Evolutionary conservation across 345 rosid genomes (phyloP), one percentile per base, ranked within the genome.

Genomic region (Pistacia atlantica): DNA sequence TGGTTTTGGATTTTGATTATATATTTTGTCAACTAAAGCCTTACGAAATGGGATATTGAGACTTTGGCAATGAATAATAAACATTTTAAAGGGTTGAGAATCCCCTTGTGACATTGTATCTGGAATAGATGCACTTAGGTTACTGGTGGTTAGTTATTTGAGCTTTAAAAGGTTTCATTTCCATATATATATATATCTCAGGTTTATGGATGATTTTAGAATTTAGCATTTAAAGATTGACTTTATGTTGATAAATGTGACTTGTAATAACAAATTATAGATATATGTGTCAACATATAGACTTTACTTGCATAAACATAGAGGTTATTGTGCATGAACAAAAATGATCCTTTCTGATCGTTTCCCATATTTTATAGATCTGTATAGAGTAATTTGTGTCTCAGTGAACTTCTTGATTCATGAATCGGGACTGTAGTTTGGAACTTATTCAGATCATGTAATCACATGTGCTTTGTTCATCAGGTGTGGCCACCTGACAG

Each of bases 401-500:
- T 54, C 18, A 54, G 46, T 54, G 6, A 54, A 54, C 18, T 54
- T 54, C 5, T 16, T 54, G 17, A 13, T 54, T 18, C 56, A 54
- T 54, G 6, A 54, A 14, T 54, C 18, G 16, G 16, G 57, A 13
- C 18, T 5, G 57, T 4, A 54, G 57, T 54, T 16, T 13, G 57
- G 18, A 54, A 16, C 49, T 51, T 51, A 10, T 28, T 68, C 45
- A 25, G 4, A 8, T 51, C 5, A 0, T 4, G 20, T 33, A 16
- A 33, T 49, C 17, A 20, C 0, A 13, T 37, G 65, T 78, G 22
- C 28, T 71, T 46, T 56, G 28, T 18, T 56, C 28, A 56, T n/a
- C 84, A 90, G 95, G 91, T 90, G 37, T 90, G 95, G 95, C 95
- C 95, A 8, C 91, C 83, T 20, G 78, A 83, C 74, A 69, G 87